Conservation (phyloP, 495 filamentous ascomycete genomes). For the Trichoderma erinaceum region DNA sequence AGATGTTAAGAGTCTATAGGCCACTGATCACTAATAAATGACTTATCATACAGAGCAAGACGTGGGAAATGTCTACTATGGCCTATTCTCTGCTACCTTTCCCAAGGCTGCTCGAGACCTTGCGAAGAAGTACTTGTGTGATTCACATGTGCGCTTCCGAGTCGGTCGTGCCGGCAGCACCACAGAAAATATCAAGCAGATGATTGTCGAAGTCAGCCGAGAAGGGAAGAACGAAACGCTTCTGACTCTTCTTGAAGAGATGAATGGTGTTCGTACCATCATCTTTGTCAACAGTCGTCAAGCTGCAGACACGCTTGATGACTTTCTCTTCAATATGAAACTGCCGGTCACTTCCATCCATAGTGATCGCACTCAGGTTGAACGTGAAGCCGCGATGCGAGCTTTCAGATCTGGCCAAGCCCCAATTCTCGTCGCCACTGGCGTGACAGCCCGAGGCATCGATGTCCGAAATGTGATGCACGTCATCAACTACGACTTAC, state of each 20-base stretch:
- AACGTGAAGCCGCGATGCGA: conserved; percentile 90
- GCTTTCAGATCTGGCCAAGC: conserved; percentile 67
- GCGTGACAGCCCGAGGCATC: conserved; percentile 80
- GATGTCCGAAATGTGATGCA: conserved; percentile 83
- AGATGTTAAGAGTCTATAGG: conserved; percentile 19
- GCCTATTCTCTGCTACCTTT: conserved; percentile 97
- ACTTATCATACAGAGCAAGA: conserved; percentile 55
- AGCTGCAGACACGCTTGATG: conserved; percentile 73
- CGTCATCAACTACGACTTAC: conserved; percentile 90
- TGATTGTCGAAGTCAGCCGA: conserved; percentile 58
- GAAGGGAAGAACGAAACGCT: conserved; percentile 61
- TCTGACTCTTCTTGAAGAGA: conserved; percentile 61
- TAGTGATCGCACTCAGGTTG: conserved; percentile 75
- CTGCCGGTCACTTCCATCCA: conserved; percentile 85
- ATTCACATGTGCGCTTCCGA: conserved; percentile 66
- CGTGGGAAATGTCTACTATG: conserved; percentile 66
- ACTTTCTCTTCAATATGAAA: conserved; percentile 72
- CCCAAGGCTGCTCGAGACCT: conserved; percentile 67
- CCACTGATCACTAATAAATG: neutral
- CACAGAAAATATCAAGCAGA: conserved; percentile 73
- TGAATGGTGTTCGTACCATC: conserved; percentile 70
- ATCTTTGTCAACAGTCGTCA: conserved; percentile 83
- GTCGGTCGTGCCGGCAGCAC: conserved; percentile 80
- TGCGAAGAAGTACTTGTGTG: conserved; percentile 64
- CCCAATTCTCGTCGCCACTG: conserved; percentile 80